These are phyloP conservation scores for Angophora floribunda DNA, from an alignment of 345 rosid genomes.

Conservation along the genomic window DNA sequence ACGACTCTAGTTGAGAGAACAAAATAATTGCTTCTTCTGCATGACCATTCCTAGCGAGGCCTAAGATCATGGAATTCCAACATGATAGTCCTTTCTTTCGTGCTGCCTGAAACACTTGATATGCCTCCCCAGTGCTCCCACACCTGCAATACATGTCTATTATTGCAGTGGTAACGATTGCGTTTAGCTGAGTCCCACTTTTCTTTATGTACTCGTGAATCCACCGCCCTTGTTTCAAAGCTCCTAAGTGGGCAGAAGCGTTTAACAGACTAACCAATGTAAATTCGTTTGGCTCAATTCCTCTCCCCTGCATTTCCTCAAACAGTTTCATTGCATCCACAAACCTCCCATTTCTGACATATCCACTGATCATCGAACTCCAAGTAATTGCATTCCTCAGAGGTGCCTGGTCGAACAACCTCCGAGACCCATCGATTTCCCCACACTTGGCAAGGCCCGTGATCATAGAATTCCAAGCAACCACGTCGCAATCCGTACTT, in stretches of 20 bases:
- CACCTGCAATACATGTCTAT: slow-evolving; percentile 77
- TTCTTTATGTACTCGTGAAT: slow-evolving; percentile 43
- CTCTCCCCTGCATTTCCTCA: slow-evolving; percentile 29
- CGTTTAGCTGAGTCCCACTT: slow-evolving; percentile 34
- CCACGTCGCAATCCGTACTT: slow-evolving; percentile 30
- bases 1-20: slow-evolving; percentile 42
- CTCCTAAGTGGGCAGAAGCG: slow-evolving; percentile 58
- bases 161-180: slow-evolving; percentile 50
- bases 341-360: slow-evolving; percentile 46
- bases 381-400: slow-evolving; percentile 43
- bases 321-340: slow-evolving; percentile 52
- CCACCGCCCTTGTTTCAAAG: slow-evolving; percentile 66
- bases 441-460: slow-evolving; percentile 53
- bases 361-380: slow-evolving; percentile 74
- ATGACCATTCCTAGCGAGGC: slow-evolving; percentile 55
- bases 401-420: slow-evolving; percentile 45
- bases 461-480: slow-evolving; percentile 69
- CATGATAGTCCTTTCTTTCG: slow-evolving; percentile 41
- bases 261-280: slow-evolving; percentile 74
- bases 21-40: slow-evolving; percentile 42
- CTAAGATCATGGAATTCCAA: slow-evolving; percentile 82
- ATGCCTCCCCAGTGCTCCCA: slow-evolving; percentile 43
- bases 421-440: slow-evolving; percentile 37
- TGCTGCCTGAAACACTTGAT: slow-evolving; percentile 25
- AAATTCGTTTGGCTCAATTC: slow-evolving; percentile 42